A percentile compares a stretch with the other conserved stretches of the same genome.
These are phyloP conservation scores for Beauveria sp. DNA, from an alignment of 2,329 filamentous ascomycete genomes.

Conservation along the genomic window DNA sequence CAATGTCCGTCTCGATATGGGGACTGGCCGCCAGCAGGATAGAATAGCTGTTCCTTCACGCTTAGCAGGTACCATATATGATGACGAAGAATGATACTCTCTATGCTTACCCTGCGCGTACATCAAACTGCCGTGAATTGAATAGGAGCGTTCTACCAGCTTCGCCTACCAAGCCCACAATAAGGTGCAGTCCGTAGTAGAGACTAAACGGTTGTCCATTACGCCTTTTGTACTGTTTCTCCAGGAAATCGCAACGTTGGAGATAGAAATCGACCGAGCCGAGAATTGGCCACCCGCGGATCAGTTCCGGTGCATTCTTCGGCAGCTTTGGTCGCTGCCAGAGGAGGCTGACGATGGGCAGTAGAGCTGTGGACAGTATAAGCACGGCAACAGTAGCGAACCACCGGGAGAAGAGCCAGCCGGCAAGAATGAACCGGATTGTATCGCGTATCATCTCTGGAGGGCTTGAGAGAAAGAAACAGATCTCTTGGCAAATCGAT, in stretches of 20 bases:
- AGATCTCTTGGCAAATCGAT: too few relatives aligned
- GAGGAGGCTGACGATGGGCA: conserved; percentile 21
- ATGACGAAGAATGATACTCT: background rate
- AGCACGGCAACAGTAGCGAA: conserved; percentile 24
- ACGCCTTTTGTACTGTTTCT: conserved; percentile 22
- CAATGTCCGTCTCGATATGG: conserved; percentile 14
- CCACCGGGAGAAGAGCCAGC: background rate
- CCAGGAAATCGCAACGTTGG: conserved; percentile 35
- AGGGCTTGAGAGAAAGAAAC: too few relatives aligned
- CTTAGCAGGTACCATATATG: background rate
- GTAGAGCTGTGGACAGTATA: conserved; percentile 19
- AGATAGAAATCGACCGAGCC: conserved; percentile 40
- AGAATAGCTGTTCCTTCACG: conserved; percentile 17
- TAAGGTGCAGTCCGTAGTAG: conserved; percentile 35
- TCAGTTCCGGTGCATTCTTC: conserved; percentile 17
- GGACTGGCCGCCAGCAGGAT: conserved; percentile 25
- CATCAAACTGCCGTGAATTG: conserved; percentile 35
- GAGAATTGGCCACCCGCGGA: conserved; percentile 30
- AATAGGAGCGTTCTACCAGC: conserved; percentile 35
- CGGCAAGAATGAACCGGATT: background rate
- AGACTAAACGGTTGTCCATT: conserved; percentile 39
- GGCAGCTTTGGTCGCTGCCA: conserved; percentile 17
- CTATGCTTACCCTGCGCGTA: conserved; percentile 31
- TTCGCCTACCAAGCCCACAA: conserved; percentile 37
- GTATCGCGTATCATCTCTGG: too few relatives aligned